A percentile compares a stretch with the other conserved stretches of the same genome.
Evolutionary conservation across 2,329 filamentous ascomycete genomes (phyloP).

Genomic region (Venturia asperata): DNA sequence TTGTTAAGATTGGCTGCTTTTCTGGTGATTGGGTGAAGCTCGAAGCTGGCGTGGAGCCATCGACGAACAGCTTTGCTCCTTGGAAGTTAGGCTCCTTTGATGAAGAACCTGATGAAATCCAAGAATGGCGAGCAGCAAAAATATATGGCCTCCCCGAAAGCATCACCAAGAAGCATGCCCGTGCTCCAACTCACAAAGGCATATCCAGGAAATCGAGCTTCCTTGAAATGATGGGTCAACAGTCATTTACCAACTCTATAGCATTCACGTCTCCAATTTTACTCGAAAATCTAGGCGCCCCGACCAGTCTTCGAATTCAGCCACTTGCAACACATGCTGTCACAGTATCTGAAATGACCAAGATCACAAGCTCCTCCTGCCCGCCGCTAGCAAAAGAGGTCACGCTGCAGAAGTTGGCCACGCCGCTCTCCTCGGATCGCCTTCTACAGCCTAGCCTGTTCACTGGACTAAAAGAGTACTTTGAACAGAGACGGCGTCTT

Average conservation of each 20-base stretch:
- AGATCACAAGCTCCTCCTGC: slow-evolving; percentile 37
- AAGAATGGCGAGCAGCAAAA: slow-evolving; percentile 75
- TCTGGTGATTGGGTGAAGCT: slow-evolving; percentile 94
- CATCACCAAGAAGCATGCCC: slow-evolving; percentile 45
- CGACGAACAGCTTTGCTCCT: slow-evolving; percentile 49
- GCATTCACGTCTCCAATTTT: slow-evolving; percentile 80
- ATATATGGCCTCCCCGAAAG: slow-evolving; percentile 84
- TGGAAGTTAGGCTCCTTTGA: slow-evolving; percentile 58
- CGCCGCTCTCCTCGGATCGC: slow-evolving; percentile 79
- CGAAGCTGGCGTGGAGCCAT: slow-evolving; percentile 69
- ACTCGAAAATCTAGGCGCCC: slow-evolving; percentile 74
- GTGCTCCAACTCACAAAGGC: slow-evolving; percentile 47
- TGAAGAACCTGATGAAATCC: slow-evolving; percentile 50
- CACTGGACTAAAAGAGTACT: slow-evolving; percentile 79
- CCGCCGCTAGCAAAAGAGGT: slow-evolving; percentile 67
- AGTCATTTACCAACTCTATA: slow-evolving; percentile 26
- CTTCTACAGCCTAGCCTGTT: slow-evolving; percentile 80
- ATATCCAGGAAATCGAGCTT: slow-evolving; percentile 47
- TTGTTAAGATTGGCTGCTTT: slow-evolving; percentile 90
- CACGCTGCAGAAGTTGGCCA: slow-evolving; percentile 79
- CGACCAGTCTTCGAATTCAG: slow-evolving; percentile 71
- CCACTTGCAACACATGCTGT: slow-evolving; percentile 48
- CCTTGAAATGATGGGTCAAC: slow-evolving; percentile 28
- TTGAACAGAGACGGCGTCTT: slow-evolving; percentile 73
- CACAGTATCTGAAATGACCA: slow-evolving; percentile 28